Evolutionary conservation across 495 filamentous ascomycete genomes (phyloP).

Genomic region (Podospora didyma): DNA sequence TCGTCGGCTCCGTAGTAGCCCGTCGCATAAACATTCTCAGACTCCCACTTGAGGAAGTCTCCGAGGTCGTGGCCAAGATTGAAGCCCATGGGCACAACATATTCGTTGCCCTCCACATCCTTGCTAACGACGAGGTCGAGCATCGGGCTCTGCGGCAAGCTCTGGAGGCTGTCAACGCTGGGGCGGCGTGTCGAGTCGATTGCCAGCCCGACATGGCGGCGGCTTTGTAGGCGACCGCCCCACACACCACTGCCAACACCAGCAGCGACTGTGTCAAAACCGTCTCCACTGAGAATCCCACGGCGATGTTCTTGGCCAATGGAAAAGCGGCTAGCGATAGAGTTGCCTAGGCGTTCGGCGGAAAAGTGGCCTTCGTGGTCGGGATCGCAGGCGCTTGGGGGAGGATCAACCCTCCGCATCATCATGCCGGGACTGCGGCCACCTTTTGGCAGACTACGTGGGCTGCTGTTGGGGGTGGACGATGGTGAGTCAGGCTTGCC

Average conservation of each 20-base stretch:
- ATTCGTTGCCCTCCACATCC: constrained; percentile 35
- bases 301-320: background rate
- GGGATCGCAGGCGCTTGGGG: background rate
- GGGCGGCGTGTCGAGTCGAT: constrained; percentile 17
- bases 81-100: constrained; percentile 50
- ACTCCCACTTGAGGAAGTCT: constrained; percentile 49
- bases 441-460: constrained; percentile 6
- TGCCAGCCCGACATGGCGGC: constrained; percentile 13
- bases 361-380: background rate
- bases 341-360: background rate
- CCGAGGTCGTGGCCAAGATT: constrained; percentile 51
- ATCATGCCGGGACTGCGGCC: constrained; percentile 4
- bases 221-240: background rate
- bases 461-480: constrained; percentile 26
- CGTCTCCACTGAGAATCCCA: background rate
- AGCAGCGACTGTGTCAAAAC: background rate
- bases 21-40: constrained; percentile 34
- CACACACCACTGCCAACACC: background rate
- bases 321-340: constrained; percentile 13
- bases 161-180: constrained; percentile 31
- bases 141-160: constrained; percentile 50
- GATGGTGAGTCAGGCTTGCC: constrained; percentile 7
- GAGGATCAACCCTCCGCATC: constrained; percentile 13
- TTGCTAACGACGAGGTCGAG: constrained; percentile 39
- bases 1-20: constrained; percentile 2